Evolutionary conservation across 1,284 basidiomycete genomes (phyloP).

Genomic region (Ustilago trichophora): DNA sequence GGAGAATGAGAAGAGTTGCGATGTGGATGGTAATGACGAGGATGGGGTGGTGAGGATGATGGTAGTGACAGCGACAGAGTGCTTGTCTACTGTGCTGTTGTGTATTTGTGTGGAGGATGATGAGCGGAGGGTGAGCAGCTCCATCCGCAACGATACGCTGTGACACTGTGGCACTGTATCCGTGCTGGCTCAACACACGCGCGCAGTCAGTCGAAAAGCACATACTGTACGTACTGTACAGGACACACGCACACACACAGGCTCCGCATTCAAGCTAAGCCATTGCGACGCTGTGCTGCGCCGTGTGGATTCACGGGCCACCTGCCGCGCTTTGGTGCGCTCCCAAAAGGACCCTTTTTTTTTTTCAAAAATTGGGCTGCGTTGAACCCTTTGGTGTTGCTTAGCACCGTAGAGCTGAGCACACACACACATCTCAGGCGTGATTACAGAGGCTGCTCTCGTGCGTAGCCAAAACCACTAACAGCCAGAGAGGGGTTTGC

Average conservation of each 20-base stretch:
- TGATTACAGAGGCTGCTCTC: conserved; percentile 1
- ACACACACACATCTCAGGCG: not conserved
- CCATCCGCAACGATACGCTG: conserved; percentile 8
- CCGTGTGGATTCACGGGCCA: conserved; percentile 19
- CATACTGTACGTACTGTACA: no score
- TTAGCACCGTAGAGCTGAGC: not conserved
- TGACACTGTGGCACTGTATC: no score
- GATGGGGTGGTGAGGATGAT: no score
- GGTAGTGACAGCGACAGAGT: no score
- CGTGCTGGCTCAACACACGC: no score
- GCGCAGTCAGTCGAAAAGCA: no score
- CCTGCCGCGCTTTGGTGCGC: not conserved
- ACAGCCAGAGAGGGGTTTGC: no score
- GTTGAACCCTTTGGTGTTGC: not conserved
- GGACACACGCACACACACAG: no score
- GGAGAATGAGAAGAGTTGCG: no score
- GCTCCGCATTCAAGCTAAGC: conserved; percentile 9
- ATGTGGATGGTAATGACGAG: no score
- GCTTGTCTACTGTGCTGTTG: no score
- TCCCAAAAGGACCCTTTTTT: conserved; percentile 1
- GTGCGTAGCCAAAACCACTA: no score
- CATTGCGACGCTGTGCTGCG: conserved; percentile 1
- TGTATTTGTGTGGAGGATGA: conserved; percentile 7
- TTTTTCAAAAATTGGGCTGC: not conserved
- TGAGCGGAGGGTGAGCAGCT: conserved; percentile 1